Conservation (phyloP, 495 filamentous ascomycete genomes). For the Penicillium cataractarum region DNA sequence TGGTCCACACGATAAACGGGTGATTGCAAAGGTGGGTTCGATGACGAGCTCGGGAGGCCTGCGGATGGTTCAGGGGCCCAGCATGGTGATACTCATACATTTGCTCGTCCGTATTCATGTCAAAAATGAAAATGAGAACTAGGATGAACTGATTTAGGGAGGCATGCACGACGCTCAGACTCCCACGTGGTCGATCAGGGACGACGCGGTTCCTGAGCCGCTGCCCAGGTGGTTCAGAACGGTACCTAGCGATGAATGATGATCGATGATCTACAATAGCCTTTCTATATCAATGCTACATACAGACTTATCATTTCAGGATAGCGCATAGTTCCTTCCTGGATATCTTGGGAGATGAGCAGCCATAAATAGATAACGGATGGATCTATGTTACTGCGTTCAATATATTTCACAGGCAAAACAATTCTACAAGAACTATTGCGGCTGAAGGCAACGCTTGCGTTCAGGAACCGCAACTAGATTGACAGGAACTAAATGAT, state of each 20-base stretch:
- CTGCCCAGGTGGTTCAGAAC: not conserved
- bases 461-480: too few species aligned
- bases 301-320: too few species aligned
- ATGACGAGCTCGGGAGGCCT: conserved; percentile 26
- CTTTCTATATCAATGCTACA: not conserved
- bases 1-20: conserved; percentile 18
- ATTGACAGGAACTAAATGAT: too few species aligned
- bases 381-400: too few species aligned
- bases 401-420: too few species aligned
- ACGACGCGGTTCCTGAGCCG: not conserved
- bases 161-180: conserved; percentile 13
- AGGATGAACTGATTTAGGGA: too few species aligned
- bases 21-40: conserved; percentile 18
- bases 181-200: conserved; percentile 11
- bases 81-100: not conserved
- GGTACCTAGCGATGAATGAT: conserved; percentile 1
- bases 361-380: too few species aligned
- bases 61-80: not conserved
- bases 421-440: too few species aligned
- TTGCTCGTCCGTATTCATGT: not conserved
- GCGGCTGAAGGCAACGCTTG: too few species aligned
- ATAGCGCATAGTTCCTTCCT: too few species aligned
- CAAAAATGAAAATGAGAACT: not conserved
- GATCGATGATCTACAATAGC: not conserved
- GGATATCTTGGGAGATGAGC: too few species aligned